Evolutionary conservation across 2,329 filamentous ascomycete genomes (phyloP).

Genomic region (Arthroderma sp.): DNA sequence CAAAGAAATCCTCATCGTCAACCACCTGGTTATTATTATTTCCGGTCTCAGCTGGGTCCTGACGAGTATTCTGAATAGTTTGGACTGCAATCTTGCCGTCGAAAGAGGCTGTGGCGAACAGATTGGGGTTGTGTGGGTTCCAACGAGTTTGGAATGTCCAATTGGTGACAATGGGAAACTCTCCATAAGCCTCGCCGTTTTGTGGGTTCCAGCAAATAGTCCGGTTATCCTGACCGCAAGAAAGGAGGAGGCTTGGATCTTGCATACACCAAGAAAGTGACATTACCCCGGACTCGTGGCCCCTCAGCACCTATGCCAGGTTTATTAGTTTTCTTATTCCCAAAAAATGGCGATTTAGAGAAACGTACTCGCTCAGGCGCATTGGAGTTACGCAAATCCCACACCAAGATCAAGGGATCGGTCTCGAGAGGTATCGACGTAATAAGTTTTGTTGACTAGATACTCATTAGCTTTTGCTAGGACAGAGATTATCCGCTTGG

Average conservation of each 20-base stretch:
- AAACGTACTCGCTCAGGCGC: conserved; percentile 56
- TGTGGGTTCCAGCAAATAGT: conserved; percentile 95
- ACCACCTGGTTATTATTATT: conserved; percentile 53
- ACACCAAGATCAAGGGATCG: conserved; percentile 75
- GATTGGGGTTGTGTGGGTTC: conserved; percentile 81
- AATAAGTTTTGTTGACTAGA: conserved; percentile 68
- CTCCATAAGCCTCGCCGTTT: conserved; percentile 73
- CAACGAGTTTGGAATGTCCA: conserved; percentile 96
- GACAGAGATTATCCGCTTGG: neutral
- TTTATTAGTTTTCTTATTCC: neutral
- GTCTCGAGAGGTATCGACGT: conserved; percentile 85
- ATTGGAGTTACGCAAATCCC: conserved; percentile 93
- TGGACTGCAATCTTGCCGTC: conserved; percentile 93
- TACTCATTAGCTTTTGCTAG: neutral
- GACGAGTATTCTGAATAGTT: conserved; percentile 86
- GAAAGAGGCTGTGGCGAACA: conserved; percentile 91
- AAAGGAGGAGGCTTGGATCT: conserved; percentile 77
- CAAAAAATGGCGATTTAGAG: conserved; percentile 9
- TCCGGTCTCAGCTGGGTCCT: conserved; percentile 51
- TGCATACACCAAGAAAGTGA: conserved; percentile 93
- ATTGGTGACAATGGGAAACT: conserved; percentile 96
- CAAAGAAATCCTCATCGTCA: conserved; percentile 93
- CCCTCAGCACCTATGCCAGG: conserved; percentile 53
- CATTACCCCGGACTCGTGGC: conserved; percentile 87
- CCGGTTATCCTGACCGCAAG: conserved; percentile 90